Conservation (phyloP, 192 early-diverging fungal genomes). For the Backusella westeae region DNA sequence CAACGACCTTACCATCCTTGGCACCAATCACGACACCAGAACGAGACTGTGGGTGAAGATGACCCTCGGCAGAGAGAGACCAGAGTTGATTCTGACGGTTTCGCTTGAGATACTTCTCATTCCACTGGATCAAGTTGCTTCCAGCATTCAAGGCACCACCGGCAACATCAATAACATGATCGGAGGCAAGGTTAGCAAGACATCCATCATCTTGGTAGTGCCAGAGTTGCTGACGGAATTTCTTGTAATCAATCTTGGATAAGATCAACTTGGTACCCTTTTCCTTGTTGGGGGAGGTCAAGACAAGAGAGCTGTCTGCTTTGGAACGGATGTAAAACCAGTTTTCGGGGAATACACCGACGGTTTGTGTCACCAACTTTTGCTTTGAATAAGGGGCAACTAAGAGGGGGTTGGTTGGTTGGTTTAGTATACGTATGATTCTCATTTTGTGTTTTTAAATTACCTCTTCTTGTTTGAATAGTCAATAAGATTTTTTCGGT, state of each 20-base stretch:
- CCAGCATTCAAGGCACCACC: conserved; percentile 4
- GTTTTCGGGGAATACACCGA: conserved; percentile 16
- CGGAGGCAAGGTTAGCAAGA: conserved; percentile 10
- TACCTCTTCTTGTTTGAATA: neutral
- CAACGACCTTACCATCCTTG: neutral
- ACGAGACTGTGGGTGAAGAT: conserved; percentile 14
- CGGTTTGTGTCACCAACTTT: conserved; percentile 8
- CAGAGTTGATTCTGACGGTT: conserved; percentile 13
- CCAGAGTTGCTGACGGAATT: conserved; percentile 20
- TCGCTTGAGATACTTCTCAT: conserved; percentile 11
- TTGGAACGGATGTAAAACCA: conserved; percentile 24
- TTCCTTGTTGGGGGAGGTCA: neutral
- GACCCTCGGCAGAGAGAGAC: conserved; percentile 24
- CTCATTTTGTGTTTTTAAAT: neutral
- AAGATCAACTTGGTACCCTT: conserved; percentile 16
- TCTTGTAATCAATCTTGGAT: conserved; percentile 8
- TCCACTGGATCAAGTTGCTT: conserved; percentile 14
- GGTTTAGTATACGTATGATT: neutral
- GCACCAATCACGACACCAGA: conserved; percentile 10
- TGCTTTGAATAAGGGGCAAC: neutral
- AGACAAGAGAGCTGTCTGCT: conserved; percentile 4
- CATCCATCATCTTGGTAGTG: conserved; percentile 18
- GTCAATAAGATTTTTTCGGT: conserved; percentile 13
- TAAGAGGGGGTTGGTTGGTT: neutral
- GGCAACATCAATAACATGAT: conserved; percentile 17